These are phyloP conservation scores for Leishmania major DNA, from an alignment of 208 protist genomes.

Conservation along the genomic window DNA sequence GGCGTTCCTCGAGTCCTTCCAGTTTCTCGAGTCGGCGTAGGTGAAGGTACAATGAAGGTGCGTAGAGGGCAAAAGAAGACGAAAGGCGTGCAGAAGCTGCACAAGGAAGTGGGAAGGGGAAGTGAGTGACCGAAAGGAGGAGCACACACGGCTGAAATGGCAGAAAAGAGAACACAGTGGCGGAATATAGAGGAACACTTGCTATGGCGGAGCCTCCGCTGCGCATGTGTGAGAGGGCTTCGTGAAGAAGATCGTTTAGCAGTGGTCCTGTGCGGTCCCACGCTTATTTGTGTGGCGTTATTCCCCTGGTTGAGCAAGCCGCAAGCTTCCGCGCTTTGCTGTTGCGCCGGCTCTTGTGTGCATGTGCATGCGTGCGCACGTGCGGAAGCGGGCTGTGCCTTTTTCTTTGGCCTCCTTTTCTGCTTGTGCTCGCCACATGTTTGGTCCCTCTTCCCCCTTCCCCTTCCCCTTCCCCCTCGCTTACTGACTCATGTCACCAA, in stretches of 20 bases:
- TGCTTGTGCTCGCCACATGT: not conserved
- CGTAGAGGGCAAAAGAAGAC: not conserved
- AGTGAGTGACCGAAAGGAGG: not conserved
- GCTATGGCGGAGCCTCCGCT: not conserved
- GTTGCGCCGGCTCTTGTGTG: not conserved
- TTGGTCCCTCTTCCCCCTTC: not conserved
- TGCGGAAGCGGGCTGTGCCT: not conserved
- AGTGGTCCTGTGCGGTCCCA: not conserved
- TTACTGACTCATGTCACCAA: too few species aligned
- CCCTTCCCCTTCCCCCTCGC: too few species aligned
- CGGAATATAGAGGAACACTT: not conserved
- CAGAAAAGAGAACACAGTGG: not conserved
- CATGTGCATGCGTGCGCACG: not conserved
- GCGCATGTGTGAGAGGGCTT: not conserved
- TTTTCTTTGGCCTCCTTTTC: not conserved
- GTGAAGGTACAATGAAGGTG: not conserved
- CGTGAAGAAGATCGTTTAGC: not conserved
- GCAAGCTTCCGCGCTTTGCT: not conserved
- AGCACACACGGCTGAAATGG: not conserved
- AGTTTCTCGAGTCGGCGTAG: slow-evolving; percentile 34
- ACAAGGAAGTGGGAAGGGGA: not conserved
- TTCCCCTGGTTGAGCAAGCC: not conserved
- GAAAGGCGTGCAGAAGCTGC: not conserved
- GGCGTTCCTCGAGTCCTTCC: slow-evolving; percentile 66
- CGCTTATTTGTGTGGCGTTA: not conserved